Evolutionary conservation across 768 basidiomycete species (phyloP).

Genomic region (Daedaleopsis sinensis): DNA sequence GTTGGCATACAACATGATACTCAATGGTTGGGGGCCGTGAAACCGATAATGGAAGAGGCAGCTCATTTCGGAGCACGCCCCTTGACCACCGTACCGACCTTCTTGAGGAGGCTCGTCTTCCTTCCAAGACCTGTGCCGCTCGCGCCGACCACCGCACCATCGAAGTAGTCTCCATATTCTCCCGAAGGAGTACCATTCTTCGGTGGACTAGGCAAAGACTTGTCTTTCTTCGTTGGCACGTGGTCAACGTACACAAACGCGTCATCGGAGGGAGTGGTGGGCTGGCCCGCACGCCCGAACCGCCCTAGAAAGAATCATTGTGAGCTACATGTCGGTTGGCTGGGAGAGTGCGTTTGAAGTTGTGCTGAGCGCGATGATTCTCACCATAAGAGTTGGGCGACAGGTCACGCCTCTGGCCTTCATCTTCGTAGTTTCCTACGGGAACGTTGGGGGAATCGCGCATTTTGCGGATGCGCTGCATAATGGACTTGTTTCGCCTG

Average conservation of each 20-base stretch:
- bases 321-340: constrained; percentile 67
- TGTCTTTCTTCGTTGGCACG: constrained; percentile 44
- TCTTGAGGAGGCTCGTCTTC: constrained; percentile 81
- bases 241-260: constrained; percentile 68
- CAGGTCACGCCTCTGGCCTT: constrained; percentile 41
- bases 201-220: constrained; percentile 55
- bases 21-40: not conserved
- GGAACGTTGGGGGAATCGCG: constrained; percentile 85
- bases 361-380: constrained; percentile 27
- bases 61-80: constrained; percentile 43
- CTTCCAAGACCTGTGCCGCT: constrained; percentile 56
- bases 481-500: constrained; percentile 80
- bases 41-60: constrained; percentile 3
- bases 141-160: constrained; percentile 35
- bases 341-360: constrained; percentile 7
- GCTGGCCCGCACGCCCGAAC: constrained; percentile 48
- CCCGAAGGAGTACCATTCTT: constrained; percentile 33
- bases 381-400: constrained; percentile 48
- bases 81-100: constrained; percentile 73
- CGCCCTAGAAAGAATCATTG: constrained; percentile 81
- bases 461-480: constrained; percentile 90
- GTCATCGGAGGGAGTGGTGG: constrained; percentile 43
- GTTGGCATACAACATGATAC: too few species aligned
- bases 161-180: constrained; percentile 50
- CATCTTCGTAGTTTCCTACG: constrained; percentile 46